Percentiles rank a stretch among this genome's conserved stretches.
Evolutionary conservation across 2,329 filamentous ascomycete species (phyloP).

Genomic region (Arthrobotrys conoides): DNA sequence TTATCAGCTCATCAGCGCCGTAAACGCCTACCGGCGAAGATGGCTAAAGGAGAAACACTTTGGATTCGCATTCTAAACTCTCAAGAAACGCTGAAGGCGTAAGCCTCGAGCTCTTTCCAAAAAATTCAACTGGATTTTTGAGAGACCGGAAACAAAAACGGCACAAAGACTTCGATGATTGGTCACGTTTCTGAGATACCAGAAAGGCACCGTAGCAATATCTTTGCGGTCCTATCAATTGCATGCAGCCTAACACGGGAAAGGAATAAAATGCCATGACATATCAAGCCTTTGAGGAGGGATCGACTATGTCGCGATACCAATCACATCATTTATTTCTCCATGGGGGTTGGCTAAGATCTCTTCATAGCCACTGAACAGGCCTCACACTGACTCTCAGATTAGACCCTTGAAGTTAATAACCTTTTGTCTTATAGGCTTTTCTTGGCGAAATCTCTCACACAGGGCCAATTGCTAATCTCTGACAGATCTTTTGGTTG

Average conservation of each 20-base stretch:
- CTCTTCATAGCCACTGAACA: conserved; percentile 4
- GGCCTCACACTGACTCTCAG: conserved; percentile 25
- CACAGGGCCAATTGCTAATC: conserved; percentile 31
- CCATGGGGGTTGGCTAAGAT: conserved; percentile 49
- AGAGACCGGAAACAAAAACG: conserved; percentile 35
- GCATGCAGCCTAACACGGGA: conserved; percentile 45
- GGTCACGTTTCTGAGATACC: conserved; percentile 46
- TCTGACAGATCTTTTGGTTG: conserved; percentile 30
- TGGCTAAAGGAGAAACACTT: conserved; percentile 48
- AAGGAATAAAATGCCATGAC: conserved; percentile 36
- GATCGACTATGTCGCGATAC: conserved; percentile 55
- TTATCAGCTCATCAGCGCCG: background rate
- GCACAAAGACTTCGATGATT: conserved; percentile 43
- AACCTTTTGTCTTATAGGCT: conserved; percentile 9
- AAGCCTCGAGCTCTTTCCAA: conserved; percentile 13
- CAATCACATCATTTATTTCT: conserved; percentile 59
- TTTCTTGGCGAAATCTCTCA: conserved; percentile 30
- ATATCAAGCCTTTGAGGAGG: conserved; percentile 30
- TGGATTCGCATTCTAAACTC: conserved; percentile 43
- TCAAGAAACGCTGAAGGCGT: conserved; percentile 27
- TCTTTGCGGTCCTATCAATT: conserved; percentile 33
- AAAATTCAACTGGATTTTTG: conserved; percentile 13
- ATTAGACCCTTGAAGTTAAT: conserved; percentile 23
- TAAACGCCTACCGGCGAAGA: conserved; percentile 13
- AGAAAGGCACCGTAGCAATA: conserved; percentile 24